These are phyloP conservation scores for Cladosporium halotolerans DNA, from an alignment of 2,329 filamentous ascomycete genomes.

Conservation along the genomic window DNA sequence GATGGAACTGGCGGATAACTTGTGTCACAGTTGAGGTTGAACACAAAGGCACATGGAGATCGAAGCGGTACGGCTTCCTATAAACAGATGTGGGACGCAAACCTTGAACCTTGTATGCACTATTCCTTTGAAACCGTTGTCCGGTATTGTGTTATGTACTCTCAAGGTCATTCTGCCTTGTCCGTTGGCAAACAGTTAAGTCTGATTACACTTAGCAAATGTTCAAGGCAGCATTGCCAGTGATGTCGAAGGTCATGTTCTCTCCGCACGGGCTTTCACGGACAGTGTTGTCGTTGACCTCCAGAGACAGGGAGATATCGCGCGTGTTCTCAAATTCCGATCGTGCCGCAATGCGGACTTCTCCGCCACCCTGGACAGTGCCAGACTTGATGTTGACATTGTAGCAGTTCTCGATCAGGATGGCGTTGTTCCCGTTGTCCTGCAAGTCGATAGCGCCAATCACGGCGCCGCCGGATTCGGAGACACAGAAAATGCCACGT, in stretches of 20 bases:
- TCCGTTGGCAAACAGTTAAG: too few species aligned
- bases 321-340: conserved; percentile 49
- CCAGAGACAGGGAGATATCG: conserved; percentile 46
- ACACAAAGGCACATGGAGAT: too few species aligned
- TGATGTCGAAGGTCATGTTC: conserved; percentile 47
- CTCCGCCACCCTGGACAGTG: conserved; percentile 49
- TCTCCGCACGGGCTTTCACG: conserved; percentile 50
- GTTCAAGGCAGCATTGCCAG: conserved; percentile 39
- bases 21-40: too few species aligned
- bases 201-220: conserved; percentile 33
- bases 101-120: too few species aligned
- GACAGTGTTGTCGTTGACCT: conserved; percentile 47
- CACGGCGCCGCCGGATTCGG: conserved; percentile 48
- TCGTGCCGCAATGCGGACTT: conserved; percentile 49
- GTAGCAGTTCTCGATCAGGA: conserved; percentile 57
- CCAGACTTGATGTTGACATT: conserved; percentile 47
- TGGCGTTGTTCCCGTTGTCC: conserved; percentile 50
- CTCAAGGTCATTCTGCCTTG: too few species aligned
- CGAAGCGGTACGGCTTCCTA: too few species aligned
- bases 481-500: conserved; percentile 54
- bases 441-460: conserved; percentile 47
- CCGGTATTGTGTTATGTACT: too few species aligned
- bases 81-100: too few species aligned
- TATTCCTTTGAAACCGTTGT: too few species aligned
- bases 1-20: too few species aligned